Percentiles rank a stretch among this genome's conserved stretches.
Conservation (phyloP, 108 stramenopile species). For the Nitzschia palea region DNA sequence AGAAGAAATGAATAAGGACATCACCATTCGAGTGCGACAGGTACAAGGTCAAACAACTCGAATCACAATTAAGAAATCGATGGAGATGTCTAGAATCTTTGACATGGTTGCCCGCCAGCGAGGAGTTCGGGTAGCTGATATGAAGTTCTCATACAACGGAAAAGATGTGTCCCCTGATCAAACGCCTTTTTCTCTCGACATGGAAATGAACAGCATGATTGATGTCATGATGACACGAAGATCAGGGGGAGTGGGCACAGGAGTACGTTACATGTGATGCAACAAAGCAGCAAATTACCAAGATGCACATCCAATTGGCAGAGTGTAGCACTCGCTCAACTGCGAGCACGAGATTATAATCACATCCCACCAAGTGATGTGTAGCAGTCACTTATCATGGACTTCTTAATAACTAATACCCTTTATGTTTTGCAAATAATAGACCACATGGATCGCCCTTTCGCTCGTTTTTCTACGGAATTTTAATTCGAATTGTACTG, state of each 20-base stretch:
- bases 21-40: background rate
- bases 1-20: background rate
- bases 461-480: too few species aligned
- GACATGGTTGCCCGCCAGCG: background rate
- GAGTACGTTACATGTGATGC: background rate
- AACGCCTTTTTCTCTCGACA: background rate
- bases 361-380: too few species aligned
- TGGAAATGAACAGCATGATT: background rate
- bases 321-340: too few species aligned
- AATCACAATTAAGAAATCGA: background rate
- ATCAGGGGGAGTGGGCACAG: background rate
- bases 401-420: too few species aligned
- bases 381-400: too few species aligned
- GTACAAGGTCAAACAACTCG: background rate
- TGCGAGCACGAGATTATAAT: too few species aligned
- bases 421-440: too few species aligned
- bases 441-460: too few species aligned
- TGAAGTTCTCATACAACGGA: background rate
- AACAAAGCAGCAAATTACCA: too few species aligned
- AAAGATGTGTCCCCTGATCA: background rate
- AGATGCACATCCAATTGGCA: too few species aligned
- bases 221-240: background rate
- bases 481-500: too few species aligned
- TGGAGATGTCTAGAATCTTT: background rate
- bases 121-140: background rate